These are phyloP conservation scores for Phragmites australis DNA, from an alignment of 176 grass and related monocot genomes.

Conservation along the genomic window DNA sequence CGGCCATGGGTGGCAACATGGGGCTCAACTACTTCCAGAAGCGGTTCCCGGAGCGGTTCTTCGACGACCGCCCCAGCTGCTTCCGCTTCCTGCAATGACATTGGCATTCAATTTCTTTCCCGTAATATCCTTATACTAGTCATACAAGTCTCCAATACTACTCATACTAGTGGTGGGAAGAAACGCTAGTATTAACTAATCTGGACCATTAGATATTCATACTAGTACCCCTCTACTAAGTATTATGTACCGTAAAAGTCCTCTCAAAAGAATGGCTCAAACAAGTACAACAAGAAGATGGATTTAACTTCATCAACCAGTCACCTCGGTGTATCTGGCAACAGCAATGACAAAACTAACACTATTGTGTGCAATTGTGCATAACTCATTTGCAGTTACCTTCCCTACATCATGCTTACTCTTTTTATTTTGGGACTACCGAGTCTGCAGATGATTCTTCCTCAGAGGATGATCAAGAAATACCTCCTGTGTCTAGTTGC, in stretches of 20 bases:
- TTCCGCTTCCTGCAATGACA: too few species aligned
- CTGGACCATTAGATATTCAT: too few species aligned
- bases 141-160: too few species aligned
- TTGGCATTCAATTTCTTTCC: too few species aligned
- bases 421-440: neutral
- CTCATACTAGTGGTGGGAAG: too few species aligned
- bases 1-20: constrained; percentile 92
- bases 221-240: too few species aligned
- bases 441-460: neutral
- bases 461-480: neutral
- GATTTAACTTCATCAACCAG: neutral
- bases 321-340: neutral
- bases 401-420: neutral
- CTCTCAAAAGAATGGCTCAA: too few species aligned
- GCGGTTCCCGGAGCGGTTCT: constrained; percentile 86
- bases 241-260: too few species aligned
- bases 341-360: neutral
- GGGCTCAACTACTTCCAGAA: constrained; percentile 97
- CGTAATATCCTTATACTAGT: too few species aligned
- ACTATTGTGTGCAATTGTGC: neutral
- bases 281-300: neutral
- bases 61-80: neutral
- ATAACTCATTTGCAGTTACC: neutral
- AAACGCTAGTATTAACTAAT: too few species aligned
- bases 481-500: neutral